These are phyloP conservation scores for Theobroma cacao DNA, from an alignment of 345 rosid genomes.

Conservation along the genomic window DNA sequence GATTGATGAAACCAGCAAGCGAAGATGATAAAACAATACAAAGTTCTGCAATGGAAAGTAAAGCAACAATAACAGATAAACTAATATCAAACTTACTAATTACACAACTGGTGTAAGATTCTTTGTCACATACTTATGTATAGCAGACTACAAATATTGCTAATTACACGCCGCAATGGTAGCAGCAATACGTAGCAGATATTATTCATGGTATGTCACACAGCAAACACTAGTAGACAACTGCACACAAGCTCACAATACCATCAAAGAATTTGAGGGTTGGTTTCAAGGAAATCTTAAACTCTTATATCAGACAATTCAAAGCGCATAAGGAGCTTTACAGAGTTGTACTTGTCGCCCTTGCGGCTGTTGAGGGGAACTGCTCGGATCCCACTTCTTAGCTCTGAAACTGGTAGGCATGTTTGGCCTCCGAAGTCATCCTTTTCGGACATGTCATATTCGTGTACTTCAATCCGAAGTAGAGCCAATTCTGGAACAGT, in stretches of 20 bases:
- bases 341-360: conserved; percentile 57
- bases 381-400: conserved; percentile 70
- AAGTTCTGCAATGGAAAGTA: background rate
- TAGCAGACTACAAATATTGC: background rate
- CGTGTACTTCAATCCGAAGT: conserved; percentile 81
- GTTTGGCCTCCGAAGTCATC: conserved; percentile 96
- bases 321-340: conserved; percentile 72
- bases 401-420: conserved; percentile 70
- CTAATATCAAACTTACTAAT: background rate
- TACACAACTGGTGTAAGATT: background rate
- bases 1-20: background rate
- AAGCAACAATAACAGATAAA: background rate
- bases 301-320: conserved; percentile 38
- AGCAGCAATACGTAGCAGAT: background rate
- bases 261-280: conserved; percentile 11
- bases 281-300: conserved; percentile 9
- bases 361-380: conserved; percentile 49
- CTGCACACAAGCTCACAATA: conserved; percentile 5
- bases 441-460: conserved; percentile 81
- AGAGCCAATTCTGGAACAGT: conserved; percentile 86
- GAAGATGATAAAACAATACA: background rate
- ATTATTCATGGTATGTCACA: background rate
- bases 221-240: background rate
- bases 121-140: background rate
- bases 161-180: background rate